A percentile compares a stretch with the other conserved stretches of the same genome.
Conservation (phyloP, 768 basidiomycete genomes). For the Candolleomyces efflorescens region DNA sequence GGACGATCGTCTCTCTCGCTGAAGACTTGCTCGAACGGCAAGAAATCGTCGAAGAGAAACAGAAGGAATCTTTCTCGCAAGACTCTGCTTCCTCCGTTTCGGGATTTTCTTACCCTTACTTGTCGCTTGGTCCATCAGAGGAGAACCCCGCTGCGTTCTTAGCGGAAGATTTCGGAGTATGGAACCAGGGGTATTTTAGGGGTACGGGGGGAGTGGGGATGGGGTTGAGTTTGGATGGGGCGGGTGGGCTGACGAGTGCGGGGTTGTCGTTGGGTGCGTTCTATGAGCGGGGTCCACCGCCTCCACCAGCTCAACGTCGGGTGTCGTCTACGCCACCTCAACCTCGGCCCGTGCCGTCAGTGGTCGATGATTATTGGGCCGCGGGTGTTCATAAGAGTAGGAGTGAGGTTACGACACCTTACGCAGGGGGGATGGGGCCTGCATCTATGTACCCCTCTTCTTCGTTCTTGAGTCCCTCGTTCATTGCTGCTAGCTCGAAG, state of each 20-base stretch:
- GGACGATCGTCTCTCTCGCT: constrained; percentile 57
- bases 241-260: neutral
- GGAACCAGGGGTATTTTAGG: constrained; percentile 3
- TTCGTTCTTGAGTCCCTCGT: neutral
- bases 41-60: neutral
- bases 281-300: neutral
- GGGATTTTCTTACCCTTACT: too few species aligned
- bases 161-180: constrained; percentile 1
- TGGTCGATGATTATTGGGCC: neutral
- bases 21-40: constrained; percentile 42
- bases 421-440: neutral
- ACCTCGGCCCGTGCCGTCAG: too few species aligned
- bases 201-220: constrained; percentile 9
- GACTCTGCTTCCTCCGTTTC: too few species aligned
- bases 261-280: neutral
- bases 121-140: neutral
- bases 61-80: constrained; percentile 7
- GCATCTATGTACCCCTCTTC: neutral
- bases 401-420: neutral
- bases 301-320: neutral
- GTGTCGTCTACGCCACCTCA: too few species aligned
- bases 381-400: neutral
- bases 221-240: constrained; percentile 3
- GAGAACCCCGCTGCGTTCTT: constrained; percentile 9
- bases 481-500: neutral